Evolutionary conservation across 176 grass and related monocot genomes (phyloP).

Genomic region (Aegilops bicornis): DNA sequence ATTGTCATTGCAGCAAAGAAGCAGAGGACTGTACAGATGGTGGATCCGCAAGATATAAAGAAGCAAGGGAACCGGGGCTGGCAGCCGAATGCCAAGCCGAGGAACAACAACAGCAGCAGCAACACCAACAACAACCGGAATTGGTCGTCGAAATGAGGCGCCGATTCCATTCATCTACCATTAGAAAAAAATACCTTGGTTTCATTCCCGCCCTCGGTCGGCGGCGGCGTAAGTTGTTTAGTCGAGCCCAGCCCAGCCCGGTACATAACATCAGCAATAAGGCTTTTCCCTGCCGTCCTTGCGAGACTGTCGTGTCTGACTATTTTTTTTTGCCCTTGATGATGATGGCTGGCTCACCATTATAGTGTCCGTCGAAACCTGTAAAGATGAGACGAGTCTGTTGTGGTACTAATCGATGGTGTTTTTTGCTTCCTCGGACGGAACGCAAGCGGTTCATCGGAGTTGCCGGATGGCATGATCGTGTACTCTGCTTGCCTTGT

Average conservation of each 20-base stretch:
- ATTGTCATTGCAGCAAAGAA: constrained; percentile 58
- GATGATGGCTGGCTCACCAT: constrained; percentile 11
- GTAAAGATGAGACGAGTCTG: constrained; percentile 38
- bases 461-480: constrained; percentile 43
- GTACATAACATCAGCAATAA: constrained; percentile 44
- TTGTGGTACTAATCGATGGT: constrained; percentile 22
- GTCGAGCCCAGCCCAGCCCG: background rate
- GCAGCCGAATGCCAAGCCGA: constrained; percentile 35
- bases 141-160: constrained; percentile 45
- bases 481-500: constrained; percentile 40
- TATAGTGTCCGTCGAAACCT: constrained; percentile 33
- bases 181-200: background rate
- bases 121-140: constrained; percentile 33
- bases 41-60: constrained; percentile 53
- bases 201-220: background rate
- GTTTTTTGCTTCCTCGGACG: constrained; percentile 24
- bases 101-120: constrained; percentile 37
- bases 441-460: background rate
- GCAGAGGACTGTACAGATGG: constrained; percentile 62
- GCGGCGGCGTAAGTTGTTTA: background rate
- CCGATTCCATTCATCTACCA: background rate
- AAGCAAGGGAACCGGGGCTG: constrained; percentile 51
- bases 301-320: background rate
- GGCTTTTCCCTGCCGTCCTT: background rate
- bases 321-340: background rate